A percentile compares a stretch with the other conserved stretches of the same genome.
Evolutionary conservation across 192 early-diverging fungal species (phyloP).

Genomic region (Spinellus fusiger): DNA sequence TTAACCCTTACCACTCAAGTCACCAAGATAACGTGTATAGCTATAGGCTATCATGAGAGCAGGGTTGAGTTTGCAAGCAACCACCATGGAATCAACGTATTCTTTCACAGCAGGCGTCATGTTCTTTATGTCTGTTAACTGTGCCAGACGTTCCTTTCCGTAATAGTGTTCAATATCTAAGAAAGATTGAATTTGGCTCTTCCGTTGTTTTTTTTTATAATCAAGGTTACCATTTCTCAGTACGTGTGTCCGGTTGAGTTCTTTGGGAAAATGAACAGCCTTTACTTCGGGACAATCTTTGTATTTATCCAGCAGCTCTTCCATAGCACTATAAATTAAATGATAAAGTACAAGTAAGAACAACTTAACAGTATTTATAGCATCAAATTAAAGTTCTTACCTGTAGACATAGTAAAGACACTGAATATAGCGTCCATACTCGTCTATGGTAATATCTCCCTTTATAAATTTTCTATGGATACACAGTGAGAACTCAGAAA

Average conservation of each 20-base stretch:
- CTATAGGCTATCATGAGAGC: slow-evolving; percentile 48
- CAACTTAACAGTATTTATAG: not conserved
- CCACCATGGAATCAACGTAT: slow-evolving; percentile 42
- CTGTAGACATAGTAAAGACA: slow-evolving; percentile 47
- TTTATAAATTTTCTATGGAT: slow-evolving; percentile 40
- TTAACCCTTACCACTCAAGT: slow-evolving; percentile 32
- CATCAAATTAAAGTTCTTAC: slow-evolving; percentile 13
- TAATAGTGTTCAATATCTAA: slow-evolving; percentile 43
- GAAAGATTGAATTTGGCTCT: too few species aligned
- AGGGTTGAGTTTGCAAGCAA: slow-evolving; percentile 30
- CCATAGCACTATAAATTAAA: slow-evolving; percentile 32
- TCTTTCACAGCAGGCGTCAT: slow-evolving; percentile 46
- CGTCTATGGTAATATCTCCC: slow-evolving; percentile 38
- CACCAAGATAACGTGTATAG: slow-evolving; percentile 52
- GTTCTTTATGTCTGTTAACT: slow-evolving; percentile 15
- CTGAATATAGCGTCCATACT: slow-evolving; percentile 45
- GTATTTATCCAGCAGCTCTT: slow-evolving; percentile 39
- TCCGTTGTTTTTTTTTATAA: not conserved
- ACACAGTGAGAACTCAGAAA: not conserved
- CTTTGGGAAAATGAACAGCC: slow-evolving; percentile 46
- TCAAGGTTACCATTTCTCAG: slow-evolving; percentile 28
- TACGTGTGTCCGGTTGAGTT: slow-evolving; percentile 36
- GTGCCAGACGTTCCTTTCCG: slow-evolving; percentile 26
- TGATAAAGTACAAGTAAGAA: not conserved
- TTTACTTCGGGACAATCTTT: slow-evolving; percentile 40